Evolutionary conservation across 2,329 filamentous ascomycete species (phyloP), one percentile per base, ranked within the genome.

Genomic region (Didymellaceae sp.): DNA sequence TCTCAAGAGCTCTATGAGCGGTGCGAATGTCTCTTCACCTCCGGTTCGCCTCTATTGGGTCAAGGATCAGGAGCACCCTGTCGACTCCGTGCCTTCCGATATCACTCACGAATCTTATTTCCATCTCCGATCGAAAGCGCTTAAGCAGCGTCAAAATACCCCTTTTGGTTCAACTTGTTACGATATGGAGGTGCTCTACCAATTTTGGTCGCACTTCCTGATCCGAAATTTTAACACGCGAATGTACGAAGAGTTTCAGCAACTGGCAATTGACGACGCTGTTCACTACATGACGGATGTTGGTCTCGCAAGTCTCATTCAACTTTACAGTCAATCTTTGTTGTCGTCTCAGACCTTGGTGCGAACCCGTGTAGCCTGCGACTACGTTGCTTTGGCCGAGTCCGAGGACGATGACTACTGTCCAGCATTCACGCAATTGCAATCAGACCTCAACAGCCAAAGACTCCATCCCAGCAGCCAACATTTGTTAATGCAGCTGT

Each of bases 181-280:
- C 53, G 80, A 85, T 63, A 86, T 88, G 79, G 80, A 84, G 66
- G 79, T 84, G 51, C 80, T 90, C 22, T 91, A 90, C 75, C 81
- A 85, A 57, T 89, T 89, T 75, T 91, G 88, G 87, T 84, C 85
- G 16, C 83, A 87, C 69, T 89, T 88, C 67, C 79, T 91, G 57
- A 81, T 85, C 56, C 80, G 84, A 63, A 86, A 88, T 74, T 91
- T 91, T 80, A 89, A 91, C 71, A 78, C 80, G 51, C 78, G 78
- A 67, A 89, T 92, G 84, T 91, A 91, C 75, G 78, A 83, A 67
- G 88, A 91, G 70, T 91, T 91, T 75, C 83, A 84, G 57, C 76
- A 78, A 63, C 79, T 82, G 68, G 88, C 88, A 46, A 75, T 86
- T 54, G 83, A 86, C 66, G 88, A 91, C 73, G 77, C 80, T 46